Percentiles rank a stretch among this genome's conserved stretches.
Conservation (phyloP, 2,329 filamentous ascomycete species). For the Aphanoascus verrucosus region DNA sequence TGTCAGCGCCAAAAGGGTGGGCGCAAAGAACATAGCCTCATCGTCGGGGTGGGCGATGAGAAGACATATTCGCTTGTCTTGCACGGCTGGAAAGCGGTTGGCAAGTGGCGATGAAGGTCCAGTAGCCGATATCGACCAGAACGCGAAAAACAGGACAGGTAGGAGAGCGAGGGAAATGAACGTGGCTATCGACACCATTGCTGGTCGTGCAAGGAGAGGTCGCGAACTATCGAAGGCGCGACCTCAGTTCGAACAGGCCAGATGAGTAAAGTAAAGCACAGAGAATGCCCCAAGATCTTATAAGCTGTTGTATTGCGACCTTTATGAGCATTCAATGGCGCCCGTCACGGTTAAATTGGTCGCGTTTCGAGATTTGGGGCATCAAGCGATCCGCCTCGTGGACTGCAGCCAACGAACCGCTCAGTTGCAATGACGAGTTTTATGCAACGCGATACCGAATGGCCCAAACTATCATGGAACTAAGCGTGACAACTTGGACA, state of each 20-base stretch:
- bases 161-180: slow-evolving; percentile 25
- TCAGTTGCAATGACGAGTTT: background rate
- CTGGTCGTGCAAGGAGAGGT: background rate
- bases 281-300: background rate
- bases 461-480: slow-evolving; percentile 4
- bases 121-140: slow-evolving; percentile 35
- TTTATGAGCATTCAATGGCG: background rate
- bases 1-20: slow-evolving; percentile 74
- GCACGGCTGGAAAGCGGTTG: slow-evolving; percentile 48
- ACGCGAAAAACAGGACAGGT: slow-evolving; percentile 35
- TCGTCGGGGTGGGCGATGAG: slow-evolving; percentile 96
- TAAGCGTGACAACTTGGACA: background rate
- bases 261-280: background rate
- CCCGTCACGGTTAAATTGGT: background rate
- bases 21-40: slow-evolving; percentile 98
- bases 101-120: slow-evolving; percentile 29
- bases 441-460: background rate
- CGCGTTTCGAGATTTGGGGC: background rate
- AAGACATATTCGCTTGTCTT: slow-evolving; percentile 77
- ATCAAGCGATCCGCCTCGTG: background rate
- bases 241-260: background rate
- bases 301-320: background rate
- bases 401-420: slow-evolving; percentile 1
- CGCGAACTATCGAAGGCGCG: background rate
- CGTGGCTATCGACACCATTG: slow-evolving; percentile 13